A percentile compares a stretch with the other conserved stretches of the same genome.
phyloP scores from a whole-genome alignment of 352 stramenopile species.

The Phytophthora pinifolia region DNA sequence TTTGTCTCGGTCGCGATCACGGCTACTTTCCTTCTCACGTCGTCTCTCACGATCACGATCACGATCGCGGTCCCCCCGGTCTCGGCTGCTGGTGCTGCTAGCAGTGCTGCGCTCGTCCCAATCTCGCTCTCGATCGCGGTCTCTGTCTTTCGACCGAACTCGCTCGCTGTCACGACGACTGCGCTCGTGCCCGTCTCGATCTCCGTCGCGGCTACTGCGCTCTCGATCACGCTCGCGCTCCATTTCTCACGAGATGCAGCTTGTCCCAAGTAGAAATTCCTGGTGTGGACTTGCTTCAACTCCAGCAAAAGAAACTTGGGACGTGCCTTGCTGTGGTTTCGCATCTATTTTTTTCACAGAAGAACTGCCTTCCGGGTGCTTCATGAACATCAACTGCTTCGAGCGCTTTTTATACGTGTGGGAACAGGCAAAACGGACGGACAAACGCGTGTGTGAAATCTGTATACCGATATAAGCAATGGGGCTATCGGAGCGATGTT shows the following conservation, averaged over 20 bases:
- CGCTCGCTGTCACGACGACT: conserved; percentile 23
- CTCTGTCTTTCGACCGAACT: conserved; percentile 24
- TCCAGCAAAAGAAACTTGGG: conserved; percentile 2
- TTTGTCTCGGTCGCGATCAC: conserved; percentile 26
- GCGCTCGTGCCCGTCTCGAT: conserved; percentile 25
- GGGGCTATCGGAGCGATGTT: conserved; percentile 3
- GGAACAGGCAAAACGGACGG: conserved; percentile 18
- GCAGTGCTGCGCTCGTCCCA: conserved; percentile 37
- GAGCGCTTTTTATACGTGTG: conserved; percentile 14
- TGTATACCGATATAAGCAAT: conserved; percentile 30
- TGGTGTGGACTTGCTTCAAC: conserved; percentile 11
- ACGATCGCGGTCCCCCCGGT: conserved; percentile 31
- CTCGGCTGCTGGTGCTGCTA: conserved; percentile 21
- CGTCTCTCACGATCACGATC: conserved; percentile 24
- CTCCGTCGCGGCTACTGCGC: conserved; percentile 15
- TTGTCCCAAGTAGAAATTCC: conserved; percentile 27
- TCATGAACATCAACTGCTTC: conserved; percentile 6
- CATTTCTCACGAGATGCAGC: conserved; percentile 29
- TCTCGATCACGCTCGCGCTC: conserved; percentile 35
- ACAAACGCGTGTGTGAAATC: conserved; percentile 18
- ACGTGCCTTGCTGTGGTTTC: conserved; percentile 28
- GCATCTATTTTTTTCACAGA: conserved; percentile 41
- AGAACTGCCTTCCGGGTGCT: too few relatives aligned
- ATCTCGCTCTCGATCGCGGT: conserved; percentile 32
- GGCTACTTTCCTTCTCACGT: conserved; percentile 17